Evolutionary conservation across 805 yeast genomes (phyloP), one percentile per base, ranked within the genome.

Genomic region (Metschnikowia reukaufii): DNA sequence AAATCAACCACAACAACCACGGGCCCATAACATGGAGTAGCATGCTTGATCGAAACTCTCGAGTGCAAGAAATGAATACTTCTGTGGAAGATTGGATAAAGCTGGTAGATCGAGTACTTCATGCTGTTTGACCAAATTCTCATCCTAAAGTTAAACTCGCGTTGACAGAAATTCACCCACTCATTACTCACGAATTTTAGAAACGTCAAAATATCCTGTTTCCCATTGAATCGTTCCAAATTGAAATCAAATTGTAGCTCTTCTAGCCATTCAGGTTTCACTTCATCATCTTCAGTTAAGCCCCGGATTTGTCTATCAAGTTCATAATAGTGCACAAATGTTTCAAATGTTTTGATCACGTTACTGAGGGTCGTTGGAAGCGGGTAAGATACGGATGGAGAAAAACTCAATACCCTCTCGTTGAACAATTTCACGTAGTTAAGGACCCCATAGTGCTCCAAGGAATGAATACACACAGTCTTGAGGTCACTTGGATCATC

Each of bases 1-100:
- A 77, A 95, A 51, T 91, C 97, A 40, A 91, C 84, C 1, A 83
- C 81, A 29, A 88, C 82, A n/a, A 82, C 72, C 45, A 82, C 88
- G 0, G 99, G 99, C 0, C 98, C 98, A 34, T 83, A 72, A 59
- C 99, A 94, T 0, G 97, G 97, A 0, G 96, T 89, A 0, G 95
- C 86, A 34, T 88, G 86, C 57, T 84, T 85, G 7, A 83, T 79
- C 3, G 92, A 86, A 0, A 90, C 92, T 68, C 88, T 80, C 1
- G 96, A 86, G 58, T 86, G 88, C 19, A 92, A 69, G 12, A 89
- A 79, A 5, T 86, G 79, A 25, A 95, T 81, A 56, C 79, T 85
- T 58, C 89, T 96, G 61, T 92, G 97, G 35, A 70, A 72, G 4
- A 70, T 60, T 0, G 78, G 78, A 39, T 72, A 70, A 10, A 73